phyloP scores from a whole-genome alignment of 2,329 filamentous ascomycete species.

The Stromatinia cepivora region DNA sequence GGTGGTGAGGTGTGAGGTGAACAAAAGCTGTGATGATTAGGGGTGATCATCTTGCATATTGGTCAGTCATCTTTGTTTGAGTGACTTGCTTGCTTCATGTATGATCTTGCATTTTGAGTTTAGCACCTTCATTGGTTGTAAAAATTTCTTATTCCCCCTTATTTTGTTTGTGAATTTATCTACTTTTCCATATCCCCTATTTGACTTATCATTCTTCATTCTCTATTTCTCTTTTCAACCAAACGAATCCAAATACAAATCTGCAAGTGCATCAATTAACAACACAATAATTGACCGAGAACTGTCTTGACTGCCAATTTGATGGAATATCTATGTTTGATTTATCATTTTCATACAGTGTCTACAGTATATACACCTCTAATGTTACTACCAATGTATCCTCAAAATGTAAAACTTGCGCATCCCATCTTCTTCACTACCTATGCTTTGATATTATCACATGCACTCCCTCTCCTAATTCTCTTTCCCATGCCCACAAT shows the following conservation, averaged over 20 bases:
- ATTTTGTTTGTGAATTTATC: neutral
- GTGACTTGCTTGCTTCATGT: neutral
- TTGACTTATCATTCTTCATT: neutral
- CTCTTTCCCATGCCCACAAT: constrained; percentile 50
- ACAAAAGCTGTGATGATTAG: neutral
- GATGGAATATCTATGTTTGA: neutral
- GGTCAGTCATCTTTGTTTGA: neutral
- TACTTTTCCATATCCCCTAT: neutral
- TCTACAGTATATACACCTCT: constrained; percentile 45
- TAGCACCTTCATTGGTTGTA: neutral
- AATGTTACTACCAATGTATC: neutral
- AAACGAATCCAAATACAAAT: neutral
- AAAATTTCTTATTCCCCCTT: neutral
- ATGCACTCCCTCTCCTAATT: constrained; percentile 25
- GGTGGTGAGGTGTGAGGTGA: neutral
- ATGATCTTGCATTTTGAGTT: neutral
- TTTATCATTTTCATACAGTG: neutral
- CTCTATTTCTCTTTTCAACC: neutral
- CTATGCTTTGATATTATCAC: constrained; percentile 38
- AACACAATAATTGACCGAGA: neutral
- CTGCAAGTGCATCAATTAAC: neutral
- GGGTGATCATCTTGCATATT: neutral
- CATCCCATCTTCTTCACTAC: neutral
- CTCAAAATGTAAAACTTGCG: neutral
- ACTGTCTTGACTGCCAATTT: neutral